Conservation (phyloP, 1,284 basidiomycete species). For the Cutaneotrichosporon dermatis region DNA sequence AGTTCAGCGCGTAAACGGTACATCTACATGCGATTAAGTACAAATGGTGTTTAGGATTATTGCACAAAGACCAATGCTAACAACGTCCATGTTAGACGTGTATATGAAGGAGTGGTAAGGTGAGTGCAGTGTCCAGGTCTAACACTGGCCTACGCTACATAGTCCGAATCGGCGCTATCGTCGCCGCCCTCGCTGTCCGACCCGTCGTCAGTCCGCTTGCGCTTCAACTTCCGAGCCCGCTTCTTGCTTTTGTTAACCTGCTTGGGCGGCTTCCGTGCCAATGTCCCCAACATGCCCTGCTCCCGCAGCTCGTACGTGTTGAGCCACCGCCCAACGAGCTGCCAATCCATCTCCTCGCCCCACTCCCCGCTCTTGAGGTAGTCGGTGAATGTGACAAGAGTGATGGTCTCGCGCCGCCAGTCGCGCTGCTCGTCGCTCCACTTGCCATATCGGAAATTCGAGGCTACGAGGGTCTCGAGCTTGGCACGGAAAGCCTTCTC, state of each 20-base stretch:
- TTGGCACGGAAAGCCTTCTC: neutral
- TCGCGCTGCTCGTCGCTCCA: neutral
- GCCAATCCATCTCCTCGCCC: conserved; percentile 8
- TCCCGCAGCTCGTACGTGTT: conserved; percentile 6
- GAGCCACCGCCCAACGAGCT: conserved; percentile 12
- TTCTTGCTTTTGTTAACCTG: neutral
- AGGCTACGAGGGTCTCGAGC: neutral
- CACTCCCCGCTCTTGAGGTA: conserved; percentile 6
- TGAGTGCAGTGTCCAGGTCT: no score
- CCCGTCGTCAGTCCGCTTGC: neutral
- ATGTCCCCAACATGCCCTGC: neutral
- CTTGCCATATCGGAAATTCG: neutral
- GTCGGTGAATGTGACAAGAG: neutral
- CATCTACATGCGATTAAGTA: no score
- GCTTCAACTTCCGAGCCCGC: neutral
- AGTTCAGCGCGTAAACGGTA: no score
- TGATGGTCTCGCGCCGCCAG: neutral
- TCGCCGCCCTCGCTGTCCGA: neutral
- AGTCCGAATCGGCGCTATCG: neutral
- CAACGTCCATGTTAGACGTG: no score
- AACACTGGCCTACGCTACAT: neutral
- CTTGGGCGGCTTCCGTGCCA: neutral
- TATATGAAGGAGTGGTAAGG: no score
- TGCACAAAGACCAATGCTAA: no score
- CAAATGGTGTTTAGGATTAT: no score